Conservation (phyloP, 768 basidiomycete genomes). For the Boletus insuetus region DNA sequence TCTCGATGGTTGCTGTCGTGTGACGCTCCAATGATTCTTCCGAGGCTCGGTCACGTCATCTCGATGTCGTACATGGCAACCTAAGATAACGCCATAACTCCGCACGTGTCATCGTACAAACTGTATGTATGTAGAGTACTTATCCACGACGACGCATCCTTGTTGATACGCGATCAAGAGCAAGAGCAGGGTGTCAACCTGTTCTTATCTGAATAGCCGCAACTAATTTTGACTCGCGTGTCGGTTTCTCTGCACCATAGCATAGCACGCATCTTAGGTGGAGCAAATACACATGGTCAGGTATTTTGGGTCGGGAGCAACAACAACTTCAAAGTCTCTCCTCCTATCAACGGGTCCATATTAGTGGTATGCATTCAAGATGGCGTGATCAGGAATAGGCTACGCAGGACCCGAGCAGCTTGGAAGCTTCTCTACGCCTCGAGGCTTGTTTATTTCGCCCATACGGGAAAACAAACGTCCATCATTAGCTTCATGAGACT, state of each 20-base stretch:
- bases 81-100: conserved; percentile 3
- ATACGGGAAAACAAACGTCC: background rate
- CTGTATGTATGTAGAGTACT: too few relatives aligned
- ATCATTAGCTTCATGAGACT: background rate
- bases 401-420: background rate
- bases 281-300: background rate
- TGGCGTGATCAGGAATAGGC: background rate
- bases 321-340: background rate
- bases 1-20: too few relatives aligned
- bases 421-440: background rate
- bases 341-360: background rate
- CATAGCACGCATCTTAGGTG: too few relatives aligned
- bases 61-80: background rate
- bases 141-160: background rate
- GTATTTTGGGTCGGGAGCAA: background rate
- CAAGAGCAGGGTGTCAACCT: background rate
- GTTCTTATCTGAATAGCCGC: background rate
- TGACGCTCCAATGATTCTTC: background rate
- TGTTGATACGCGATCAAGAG: background rate
- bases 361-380: background rate
- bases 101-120: background rate
- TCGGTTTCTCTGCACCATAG: too few relatives aligned
- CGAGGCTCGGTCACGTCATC: background rate
- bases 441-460: background rate
- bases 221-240: background rate